Conservation (phyloP, 2,329 filamentous ascomycete genomes). For the Ascochyta koolunga region DNA sequence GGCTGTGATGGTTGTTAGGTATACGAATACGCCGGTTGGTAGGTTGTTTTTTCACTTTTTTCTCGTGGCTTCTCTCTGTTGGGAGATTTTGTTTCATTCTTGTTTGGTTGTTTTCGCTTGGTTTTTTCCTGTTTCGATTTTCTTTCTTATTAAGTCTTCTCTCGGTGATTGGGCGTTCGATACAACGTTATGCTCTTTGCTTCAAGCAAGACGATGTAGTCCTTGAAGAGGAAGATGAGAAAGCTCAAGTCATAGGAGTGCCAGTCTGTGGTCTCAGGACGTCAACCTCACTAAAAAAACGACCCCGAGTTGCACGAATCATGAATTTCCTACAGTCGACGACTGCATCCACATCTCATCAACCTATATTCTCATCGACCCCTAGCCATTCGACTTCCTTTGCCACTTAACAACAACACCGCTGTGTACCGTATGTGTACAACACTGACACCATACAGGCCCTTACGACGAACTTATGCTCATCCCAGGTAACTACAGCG, state of each 20-base stretch:
- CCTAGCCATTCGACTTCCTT: too few relatives aligned
- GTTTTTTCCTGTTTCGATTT: too few relatives aligned
- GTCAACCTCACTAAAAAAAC: neutral
- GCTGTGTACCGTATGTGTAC: neutral
- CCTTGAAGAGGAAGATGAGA: neutral
- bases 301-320: neutral
- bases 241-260: neutral
- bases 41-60: constrained; percentile 19
- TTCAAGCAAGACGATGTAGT: neutral
- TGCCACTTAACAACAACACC: too few relatives aligned
- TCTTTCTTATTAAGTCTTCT: neutral
- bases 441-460: constrained; percentile 20
- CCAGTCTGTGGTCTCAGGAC: neutral
- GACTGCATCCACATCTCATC: too few relatives aligned
- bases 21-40: constrained; percentile 42
- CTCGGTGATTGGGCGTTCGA: neutral
- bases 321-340: too few relatives aligned
- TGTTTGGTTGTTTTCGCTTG: neutral
- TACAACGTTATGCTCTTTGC: too few relatives aligned
- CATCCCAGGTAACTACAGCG: constrained; percentile 38
- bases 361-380: too few relatives aligned
- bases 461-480: constrained; percentile 43
- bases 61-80: neutral
- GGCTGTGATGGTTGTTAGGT: constrained; percentile 36
- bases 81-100: neutral